These are phyloP conservation scores for Chalara sp. DNA, from an alignment of 2,329 filamentous ascomycete species.

Conservation along the genomic window DNA sequence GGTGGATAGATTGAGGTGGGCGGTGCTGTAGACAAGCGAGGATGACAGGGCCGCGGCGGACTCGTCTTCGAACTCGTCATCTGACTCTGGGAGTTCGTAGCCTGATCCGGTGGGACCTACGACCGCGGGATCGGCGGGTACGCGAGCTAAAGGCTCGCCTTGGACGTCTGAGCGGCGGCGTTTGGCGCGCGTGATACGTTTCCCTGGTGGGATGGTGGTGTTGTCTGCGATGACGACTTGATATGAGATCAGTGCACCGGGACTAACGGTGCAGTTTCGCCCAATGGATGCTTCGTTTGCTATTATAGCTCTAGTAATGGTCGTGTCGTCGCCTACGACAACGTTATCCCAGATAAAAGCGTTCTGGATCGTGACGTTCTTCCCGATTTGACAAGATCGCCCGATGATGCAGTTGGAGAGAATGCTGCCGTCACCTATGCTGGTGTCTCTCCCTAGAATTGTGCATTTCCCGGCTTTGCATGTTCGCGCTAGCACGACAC, in stretches of 20 bases:
- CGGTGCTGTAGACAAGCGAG: slow-evolving; percentile 28
- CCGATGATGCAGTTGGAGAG: slow-evolving; percentile 77
- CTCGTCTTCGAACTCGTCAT: slow-evolving; percentile 54
- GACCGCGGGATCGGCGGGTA: slow-evolving; percentile 40
- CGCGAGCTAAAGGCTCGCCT: slow-evolving; percentile 15
- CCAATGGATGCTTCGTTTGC: slow-evolving; percentile 68
- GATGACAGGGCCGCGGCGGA: slow-evolving; percentile 48
- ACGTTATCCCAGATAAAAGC: slow-evolving; percentile 80
- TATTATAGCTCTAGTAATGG: slow-evolving; percentile 66
- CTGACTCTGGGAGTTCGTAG: slow-evolving; percentile 59
- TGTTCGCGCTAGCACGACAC: slow-evolving; percentile 67
- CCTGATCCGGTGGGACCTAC: slow-evolving; percentile 54
- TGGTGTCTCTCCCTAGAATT: slow-evolving; percentile 70
- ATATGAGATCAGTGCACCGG: slow-evolving; percentile 74
- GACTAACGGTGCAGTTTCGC: slow-evolving; percentile 58
- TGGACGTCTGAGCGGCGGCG: slow-evolving; percentile 31
- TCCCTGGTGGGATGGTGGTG: slow-evolving; percentile 33
- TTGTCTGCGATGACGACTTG: slow-evolving; percentile 65
- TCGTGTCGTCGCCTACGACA: slow-evolving; percentile 66
- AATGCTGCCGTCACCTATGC: slow-evolving; percentile 63
- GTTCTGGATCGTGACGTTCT: slow-evolving; percentile 70
- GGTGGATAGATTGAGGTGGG: slow-evolving; percentile 32
- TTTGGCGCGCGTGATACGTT: slow-evolving; percentile 36
- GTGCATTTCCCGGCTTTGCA: slow-evolving; percentile 62
- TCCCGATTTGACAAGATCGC: slow-evolving; percentile 77